phyloP scores from a whole-genome alignment of 2,329 filamentous ascomycete genomes.

The Sarocladium oryzae region DNA sequence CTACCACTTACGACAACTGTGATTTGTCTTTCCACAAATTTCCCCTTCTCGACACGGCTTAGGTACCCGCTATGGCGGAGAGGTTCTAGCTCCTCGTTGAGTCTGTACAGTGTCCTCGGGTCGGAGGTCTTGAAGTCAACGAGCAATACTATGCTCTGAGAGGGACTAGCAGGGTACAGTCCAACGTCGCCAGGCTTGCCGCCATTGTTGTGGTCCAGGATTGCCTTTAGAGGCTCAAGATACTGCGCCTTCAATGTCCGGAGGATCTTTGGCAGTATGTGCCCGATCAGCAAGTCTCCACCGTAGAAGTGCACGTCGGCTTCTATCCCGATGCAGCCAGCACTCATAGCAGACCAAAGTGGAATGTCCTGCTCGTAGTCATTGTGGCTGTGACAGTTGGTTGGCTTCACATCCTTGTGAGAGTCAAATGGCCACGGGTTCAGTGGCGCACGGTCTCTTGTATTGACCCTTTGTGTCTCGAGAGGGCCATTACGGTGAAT shows the following conservation, averaged over 20 bases:
- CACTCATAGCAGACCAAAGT: conserved; percentile 53
- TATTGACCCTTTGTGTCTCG: conserved; percentile 15
- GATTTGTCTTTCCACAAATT: conserved; percentile 48
- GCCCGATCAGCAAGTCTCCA: conserved; percentile 53
- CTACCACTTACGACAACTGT: conserved; percentile 63
- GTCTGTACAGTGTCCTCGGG: conserved; percentile 17
- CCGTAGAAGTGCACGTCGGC: conserved; percentile 62
- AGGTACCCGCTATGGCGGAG: conserved; percentile 54
- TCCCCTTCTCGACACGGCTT: conserved; percentile 42
- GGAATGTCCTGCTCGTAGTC: conserved; percentile 63
- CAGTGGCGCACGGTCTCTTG: conserved; percentile 12
- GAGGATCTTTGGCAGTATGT: conserved; percentile 28
- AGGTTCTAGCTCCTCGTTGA: conserved; percentile 39
- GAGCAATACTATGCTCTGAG: conserved; percentile 53
- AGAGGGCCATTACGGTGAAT: conserved; percentile 12
- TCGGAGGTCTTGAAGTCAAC: conserved; percentile 59
- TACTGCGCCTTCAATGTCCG: conserved; percentile 12
- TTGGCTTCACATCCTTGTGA: conserved; percentile 12
- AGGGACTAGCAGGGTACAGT: conserved; percentile 47
- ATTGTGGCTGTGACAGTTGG: conserved; percentile 53
- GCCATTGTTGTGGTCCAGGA: conserved; percentile 15
- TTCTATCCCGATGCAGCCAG: conserved; percentile 58
- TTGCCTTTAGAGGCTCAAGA: conserved; percentile 12
- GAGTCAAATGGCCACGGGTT: conserved; percentile 15
- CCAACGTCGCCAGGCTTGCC: conserved; percentile 28